Evolutionary conservation across 805 yeast species (phyloP), one percentile per base, ranked within the genome.

Genomic region (Candida odintsovae): DNA sequence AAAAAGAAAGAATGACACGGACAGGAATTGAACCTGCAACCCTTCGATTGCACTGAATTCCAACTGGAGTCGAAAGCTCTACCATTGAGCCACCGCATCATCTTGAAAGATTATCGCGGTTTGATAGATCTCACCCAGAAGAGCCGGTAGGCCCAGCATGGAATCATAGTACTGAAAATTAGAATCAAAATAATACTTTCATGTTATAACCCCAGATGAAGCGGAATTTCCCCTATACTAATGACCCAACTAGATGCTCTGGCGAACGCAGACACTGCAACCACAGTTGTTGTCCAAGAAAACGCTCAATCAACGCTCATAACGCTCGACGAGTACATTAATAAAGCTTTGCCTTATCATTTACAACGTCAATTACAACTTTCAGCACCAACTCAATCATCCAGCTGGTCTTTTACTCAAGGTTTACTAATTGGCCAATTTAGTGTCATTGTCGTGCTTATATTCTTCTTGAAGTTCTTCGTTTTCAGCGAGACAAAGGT

Each of bases 11-110:
- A 59, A 50, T 78, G 83, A 78, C 82, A 79, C 84, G 83, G 84
- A 80, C 87, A 81, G 86, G 87, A 81, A 79, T 81, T 77, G 87
- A 81, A 81, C 87, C 86, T 81, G 86, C 87, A 81, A 77, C 87
- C 87, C 79, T 80, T 79, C 81, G 87, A 80, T 80, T 66, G 68
- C 77, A 70, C 62, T 58, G 52, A 48, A 50, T 58, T 61, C 70
- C 68, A 60, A 63, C 77, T 78, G 84, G 84, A 78, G 80, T 78
- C 84, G 80, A 79, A 79, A 77, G 83, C 84, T 78, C 84, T 78
- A 78, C 84, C 84, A 78, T 79, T 78, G 84, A 78, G 84, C 84
- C 83, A 78, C 81, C 79, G 81, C 82, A 73, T 77, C 81, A 69
- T 57, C 61, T 61, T 57, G 39, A n/a, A 20, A 23, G 18, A 2